Percentiles rank a stretch among this genome's conserved stretches.
phyloP scores from a whole-genome alignment of 2,329 filamentous ascomycete species.

The Aspergillus pseudonomiae region DNA sequence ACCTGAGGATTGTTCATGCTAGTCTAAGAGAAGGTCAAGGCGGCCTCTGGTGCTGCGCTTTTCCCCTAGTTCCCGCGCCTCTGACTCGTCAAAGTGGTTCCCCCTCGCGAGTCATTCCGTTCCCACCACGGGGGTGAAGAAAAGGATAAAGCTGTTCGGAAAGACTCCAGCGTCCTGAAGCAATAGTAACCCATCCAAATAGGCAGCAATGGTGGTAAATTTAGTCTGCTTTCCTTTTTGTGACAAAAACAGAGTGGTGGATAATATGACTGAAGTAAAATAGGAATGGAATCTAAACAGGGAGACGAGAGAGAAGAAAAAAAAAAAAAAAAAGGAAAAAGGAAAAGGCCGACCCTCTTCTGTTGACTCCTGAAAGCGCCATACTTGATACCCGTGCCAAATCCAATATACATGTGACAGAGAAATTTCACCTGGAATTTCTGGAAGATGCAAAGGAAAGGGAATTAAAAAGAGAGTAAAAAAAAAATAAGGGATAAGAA shows the following conservation, averaged over 20 bases:
- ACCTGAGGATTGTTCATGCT: background rate
- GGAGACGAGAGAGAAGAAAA: background rate
- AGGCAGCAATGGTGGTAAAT: background rate
- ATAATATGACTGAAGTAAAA: constrained; percentile 6
- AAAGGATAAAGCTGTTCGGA: background rate
- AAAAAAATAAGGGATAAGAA: background rate
- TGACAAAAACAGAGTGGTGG: background rate
- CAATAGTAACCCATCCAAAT: background rate
- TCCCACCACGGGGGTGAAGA: background rate
- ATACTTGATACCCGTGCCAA: constrained; percentile 4
- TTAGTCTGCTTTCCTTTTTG: background rate
- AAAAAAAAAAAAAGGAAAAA: background rate
- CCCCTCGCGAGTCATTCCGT: background rate
- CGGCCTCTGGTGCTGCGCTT: constrained; percentile 4
- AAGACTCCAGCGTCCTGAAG: background rate
- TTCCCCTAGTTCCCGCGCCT: background rate
- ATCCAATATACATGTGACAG: constrained; percentile 4
- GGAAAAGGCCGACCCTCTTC: background rate
- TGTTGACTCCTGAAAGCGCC: constrained; percentile 1
- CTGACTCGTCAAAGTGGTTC: background rate
- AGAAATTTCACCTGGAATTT: background rate
- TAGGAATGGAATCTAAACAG: background rate
- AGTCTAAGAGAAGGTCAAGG: constrained; percentile 3
- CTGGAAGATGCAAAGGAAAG: background rate
- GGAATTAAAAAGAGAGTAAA: constrained; percentile 2